Percentiles rank a stretch among this genome's conserved stretches.
These are phyloP conservation scores for Sextonia rubra DNA, from an alignment of 164 flowering plant species.

Conservation along the genomic window DNA sequence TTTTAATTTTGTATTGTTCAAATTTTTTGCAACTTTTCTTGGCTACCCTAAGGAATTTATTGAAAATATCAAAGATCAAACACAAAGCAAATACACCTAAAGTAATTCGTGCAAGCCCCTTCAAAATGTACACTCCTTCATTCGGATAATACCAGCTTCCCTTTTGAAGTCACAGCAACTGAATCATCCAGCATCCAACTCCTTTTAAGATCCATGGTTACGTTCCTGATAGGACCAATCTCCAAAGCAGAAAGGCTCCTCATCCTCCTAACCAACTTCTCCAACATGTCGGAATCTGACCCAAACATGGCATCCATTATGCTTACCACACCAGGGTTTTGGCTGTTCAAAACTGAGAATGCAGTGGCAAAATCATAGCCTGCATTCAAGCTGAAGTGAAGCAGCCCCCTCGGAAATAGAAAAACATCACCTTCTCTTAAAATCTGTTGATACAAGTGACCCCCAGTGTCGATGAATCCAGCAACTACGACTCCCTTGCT, in stretches of 20 bases:
- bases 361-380: constrained; percentile 35
- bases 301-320: constrained; percentile 30
- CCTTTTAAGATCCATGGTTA: background rate
- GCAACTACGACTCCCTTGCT: constrained; percentile 33
- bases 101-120: too few species aligned
- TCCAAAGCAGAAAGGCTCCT: background rate
- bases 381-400: constrained; percentile 48
- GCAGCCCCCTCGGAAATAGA: constrained; percentile 43
- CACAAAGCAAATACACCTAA: too few species aligned
- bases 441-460: constrained; percentile 30
- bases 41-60: too few species aligned
- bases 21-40: too few species aligned
- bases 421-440: constrained; percentile 39
- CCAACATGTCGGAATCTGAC: constrained; percentile 25
- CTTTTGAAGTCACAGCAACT: too few species aligned
- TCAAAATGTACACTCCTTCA: too few species aligned
- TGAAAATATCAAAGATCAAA: too few species aligned
- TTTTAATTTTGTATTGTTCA: too few species aligned
- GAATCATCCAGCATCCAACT: too few species aligned
- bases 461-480: constrained; percentile 35
- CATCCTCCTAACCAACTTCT: constrained; percentile 11
- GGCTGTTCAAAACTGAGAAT: constrained; percentile 43
- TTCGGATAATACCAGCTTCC: too few species aligned
- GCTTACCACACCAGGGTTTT: constrained; percentile 41
- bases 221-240: background rate